phyloP scores from a whole-genome alignment of 2,329 filamentous ascomycete species.

The Trichophyton rubrum region DNA sequence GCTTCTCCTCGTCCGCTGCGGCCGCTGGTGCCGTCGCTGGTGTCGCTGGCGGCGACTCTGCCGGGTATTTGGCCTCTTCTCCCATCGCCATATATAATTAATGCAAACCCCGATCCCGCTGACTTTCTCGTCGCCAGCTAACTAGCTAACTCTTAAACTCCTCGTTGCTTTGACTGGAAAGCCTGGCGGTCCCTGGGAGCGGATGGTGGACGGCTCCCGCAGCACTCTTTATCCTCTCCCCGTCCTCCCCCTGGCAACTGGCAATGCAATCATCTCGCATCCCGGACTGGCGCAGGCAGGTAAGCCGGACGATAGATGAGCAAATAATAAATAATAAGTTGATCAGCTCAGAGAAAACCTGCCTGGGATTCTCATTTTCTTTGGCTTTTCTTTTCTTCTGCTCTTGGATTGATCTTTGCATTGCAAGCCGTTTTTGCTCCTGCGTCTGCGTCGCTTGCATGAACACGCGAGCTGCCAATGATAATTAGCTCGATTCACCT shows the following conservation, averaged over 20 bases:
- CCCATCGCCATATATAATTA: neutral
- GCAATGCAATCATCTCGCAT: no score
- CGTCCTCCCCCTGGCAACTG: no score
- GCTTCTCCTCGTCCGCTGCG: neutral
- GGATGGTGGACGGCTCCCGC: no score
- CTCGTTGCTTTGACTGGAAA: no score
- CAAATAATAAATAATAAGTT: neutral
- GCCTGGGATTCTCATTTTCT: no score
- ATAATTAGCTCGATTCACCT: constrained; percentile 2
- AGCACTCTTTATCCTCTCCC: no score
- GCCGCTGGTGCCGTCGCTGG: neutral
- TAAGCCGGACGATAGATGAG: neutral
- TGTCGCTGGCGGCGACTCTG: neutral
- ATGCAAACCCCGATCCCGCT: no score
- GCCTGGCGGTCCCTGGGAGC: no score
- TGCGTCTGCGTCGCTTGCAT: neutral
- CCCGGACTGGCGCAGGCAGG: neutral
- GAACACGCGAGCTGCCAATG: neutral
- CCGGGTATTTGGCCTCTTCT: neutral
- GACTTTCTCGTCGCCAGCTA: no score
- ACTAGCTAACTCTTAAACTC: no score
- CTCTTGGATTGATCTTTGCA: neutral
- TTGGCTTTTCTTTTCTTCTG: no score
- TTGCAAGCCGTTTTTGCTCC: neutral
- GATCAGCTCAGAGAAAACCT: neutral